These are phyloP conservation scores for Aspergillus bertholletiae DNA, from an alignment of 495 filamentous ascomycete genomes.

Conservation along the genomic window DNA sequence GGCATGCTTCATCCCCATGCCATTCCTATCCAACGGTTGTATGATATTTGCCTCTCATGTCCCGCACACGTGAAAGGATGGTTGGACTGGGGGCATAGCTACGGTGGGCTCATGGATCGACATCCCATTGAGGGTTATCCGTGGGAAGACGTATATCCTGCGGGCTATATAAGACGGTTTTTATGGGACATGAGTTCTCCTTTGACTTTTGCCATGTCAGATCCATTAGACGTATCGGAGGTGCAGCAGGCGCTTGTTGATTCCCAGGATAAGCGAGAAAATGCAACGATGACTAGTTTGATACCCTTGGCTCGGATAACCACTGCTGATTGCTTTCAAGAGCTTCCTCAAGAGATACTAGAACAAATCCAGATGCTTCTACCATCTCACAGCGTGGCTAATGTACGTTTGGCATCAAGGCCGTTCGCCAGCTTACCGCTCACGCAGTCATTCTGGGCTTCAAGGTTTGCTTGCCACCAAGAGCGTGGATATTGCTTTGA, in stretches of 20 bases:
- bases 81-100: conserved; percentile 10
- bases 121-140: conserved; percentile 3
- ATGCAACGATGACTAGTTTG: not conserved
- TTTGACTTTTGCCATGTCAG: not conserved
- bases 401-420: conserved; percentile 1
- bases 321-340: not conserved
- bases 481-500: conserved; percentile 5
- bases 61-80: not conserved
- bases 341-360: conserved; percentile 3
- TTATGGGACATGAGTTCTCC: not conserved
- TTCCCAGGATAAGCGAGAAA: not conserved
- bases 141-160: conserved; percentile 7
- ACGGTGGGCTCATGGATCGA: conserved; percentile 3
- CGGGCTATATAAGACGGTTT: not conserved
- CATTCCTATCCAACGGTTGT: conserved; percentile 4
- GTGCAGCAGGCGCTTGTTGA: not conserved
- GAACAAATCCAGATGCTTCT: conserved; percentile 5
- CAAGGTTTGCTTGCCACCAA: conserved; percentile 1
- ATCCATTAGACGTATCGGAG: not conserved
- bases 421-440: conserved; percentile 5
- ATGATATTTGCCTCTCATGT: conserved; percentile 9
- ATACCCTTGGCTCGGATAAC: not conserved
- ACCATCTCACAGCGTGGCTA: not conserved
- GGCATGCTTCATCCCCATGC: not conserved
- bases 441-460: conserved; percentile 7